phyloP scores from a whole-genome alignment of 1,284 basidiomycete genomes.

The Ustanciosporium gigantosporum region DNA sequence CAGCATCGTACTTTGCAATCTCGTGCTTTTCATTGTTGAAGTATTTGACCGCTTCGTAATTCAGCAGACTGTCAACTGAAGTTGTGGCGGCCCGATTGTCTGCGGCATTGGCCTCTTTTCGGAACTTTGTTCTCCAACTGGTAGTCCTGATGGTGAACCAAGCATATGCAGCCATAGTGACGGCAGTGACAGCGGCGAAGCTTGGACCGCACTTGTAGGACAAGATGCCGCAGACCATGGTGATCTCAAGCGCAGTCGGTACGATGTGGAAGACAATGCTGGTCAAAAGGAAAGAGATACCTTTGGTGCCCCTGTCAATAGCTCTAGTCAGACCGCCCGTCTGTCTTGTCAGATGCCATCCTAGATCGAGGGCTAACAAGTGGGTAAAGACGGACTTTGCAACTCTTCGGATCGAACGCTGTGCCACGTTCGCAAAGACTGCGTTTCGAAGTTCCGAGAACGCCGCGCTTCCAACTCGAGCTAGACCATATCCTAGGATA shows the following conservation, averaged over 20 bases:
- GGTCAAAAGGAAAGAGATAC: constrained; percentile 91
- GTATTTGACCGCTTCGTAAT: constrained; percentile 98
- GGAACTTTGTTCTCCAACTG: constrained; percentile 93
- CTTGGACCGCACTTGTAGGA: constrained; percentile 96
- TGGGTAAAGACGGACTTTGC: constrained; percentile 92
- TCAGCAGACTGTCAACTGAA: constrained; percentile 92
- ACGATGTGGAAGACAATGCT: constrained; percentile 93
- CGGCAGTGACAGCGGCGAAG: constrained; percentile 86
- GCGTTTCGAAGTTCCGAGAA: constrained; percentile 93
- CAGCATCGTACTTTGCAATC: constrained; percentile 86
- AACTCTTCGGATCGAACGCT: constrained; percentile 88
- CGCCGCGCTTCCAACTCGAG: constrained; percentile 83
- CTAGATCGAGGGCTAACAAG: constrained; percentile 83
- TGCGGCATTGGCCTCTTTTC: constrained; percentile 90
- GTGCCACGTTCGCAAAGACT: constrained; percentile 93
- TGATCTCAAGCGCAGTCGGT: constrained; percentile 93
- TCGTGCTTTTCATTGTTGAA: constrained; percentile 97
- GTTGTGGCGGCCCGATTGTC: constrained; percentile 94
- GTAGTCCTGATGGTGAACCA: constrained; percentile 98
- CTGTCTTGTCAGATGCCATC: constrained; percentile 89
- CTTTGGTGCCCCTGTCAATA: constrained; percentile 96
- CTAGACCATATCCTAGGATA: constrained; percentile 87
- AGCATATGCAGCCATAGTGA: constrained; percentile 86
- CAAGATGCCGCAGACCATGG: constrained; percentile 94
- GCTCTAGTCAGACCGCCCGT: constrained; percentile 94